These are phyloP conservation scores for Vanrija sp. DNA, from an alignment of 1,284 basidiomycete genomes.

Conservation along the genomic window DNA sequence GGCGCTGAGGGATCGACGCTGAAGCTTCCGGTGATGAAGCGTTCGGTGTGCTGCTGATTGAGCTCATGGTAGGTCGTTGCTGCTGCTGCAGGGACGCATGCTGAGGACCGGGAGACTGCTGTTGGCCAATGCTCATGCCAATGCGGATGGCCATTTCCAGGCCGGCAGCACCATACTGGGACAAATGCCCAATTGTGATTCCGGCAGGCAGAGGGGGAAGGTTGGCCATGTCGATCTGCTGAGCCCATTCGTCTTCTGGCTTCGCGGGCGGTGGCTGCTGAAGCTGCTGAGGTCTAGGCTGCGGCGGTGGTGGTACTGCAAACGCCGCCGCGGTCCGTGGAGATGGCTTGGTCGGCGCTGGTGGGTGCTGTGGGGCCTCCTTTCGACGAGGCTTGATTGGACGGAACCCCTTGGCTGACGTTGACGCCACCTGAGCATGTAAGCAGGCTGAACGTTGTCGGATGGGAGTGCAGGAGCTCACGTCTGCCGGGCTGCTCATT, in stretches of 20 bases:
- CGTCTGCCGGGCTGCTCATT: slow-evolving; percentile 31
- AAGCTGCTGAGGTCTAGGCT: not conserved
- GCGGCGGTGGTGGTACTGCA: not conserved
- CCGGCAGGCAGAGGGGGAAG: slow-evolving; percentile 46
- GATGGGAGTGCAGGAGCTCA: slow-evolving; percentile 3
- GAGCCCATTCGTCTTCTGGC: slow-evolving; percentile 11
- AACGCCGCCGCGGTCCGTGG: slow-evolving; percentile 3
- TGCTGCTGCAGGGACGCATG: not conserved
- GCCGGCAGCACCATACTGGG: slow-evolving; percentile 42
- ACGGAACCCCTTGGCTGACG: slow-evolving; percentile 10
- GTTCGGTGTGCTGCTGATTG: not conserved
- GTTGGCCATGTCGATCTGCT: slow-evolving; percentile 9
- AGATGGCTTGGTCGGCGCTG: slow-evolving; percentile 14
- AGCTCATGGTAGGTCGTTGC: not conserved
- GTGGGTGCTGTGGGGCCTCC: slow-evolving; percentile 21
- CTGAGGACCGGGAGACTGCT: not conserved
- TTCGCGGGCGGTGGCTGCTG: slow-evolving; percentile 3
- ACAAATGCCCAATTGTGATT: slow-evolving; percentile 40
- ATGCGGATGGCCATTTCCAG: slow-evolving; percentile 51
- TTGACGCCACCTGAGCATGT: slow-evolving; percentile 8
- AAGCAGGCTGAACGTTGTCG: not conserved
- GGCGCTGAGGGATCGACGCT: slow-evolving; percentile 6
- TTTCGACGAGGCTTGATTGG: slow-evolving; percentile 23
- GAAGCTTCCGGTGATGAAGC: slow-evolving; percentile 3
- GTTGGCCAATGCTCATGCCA: slow-evolving; percentile 48